These are phyloP conservation scores for Aspergillus ochraceus DNA, from an alignment of 2,329 filamentous ascomycete species.

Conservation along the genomic window DNA sequence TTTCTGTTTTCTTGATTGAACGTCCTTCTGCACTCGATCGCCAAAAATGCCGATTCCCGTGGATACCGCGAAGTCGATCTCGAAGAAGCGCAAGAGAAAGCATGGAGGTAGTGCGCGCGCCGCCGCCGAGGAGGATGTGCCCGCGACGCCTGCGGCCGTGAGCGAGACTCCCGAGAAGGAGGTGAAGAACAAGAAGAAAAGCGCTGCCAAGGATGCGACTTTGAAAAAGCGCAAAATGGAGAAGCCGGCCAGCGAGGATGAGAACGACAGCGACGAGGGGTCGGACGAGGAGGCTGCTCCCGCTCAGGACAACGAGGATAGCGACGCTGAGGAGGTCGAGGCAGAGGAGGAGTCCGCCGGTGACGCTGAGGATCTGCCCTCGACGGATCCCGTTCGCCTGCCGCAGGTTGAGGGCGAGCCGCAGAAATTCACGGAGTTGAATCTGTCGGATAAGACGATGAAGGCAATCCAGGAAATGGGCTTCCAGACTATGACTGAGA, in stretches of 20 bases:
- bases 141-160: conserved; percentile 26
- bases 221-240: conserved; percentile 42
- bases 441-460: conserved; percentile 84
- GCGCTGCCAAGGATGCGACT: conserved; percentile 26
- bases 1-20: background rate
- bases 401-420: conserved; percentile 61
- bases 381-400: conserved; percentile 51
- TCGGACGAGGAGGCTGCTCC: conserved; percentile 35
- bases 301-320: conserved; percentile 32
- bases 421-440: conserved; percentile 75
- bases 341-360: conserved; percentile 23
- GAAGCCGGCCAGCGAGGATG: conserved; percentile 37
- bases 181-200: conserved; percentile 18
- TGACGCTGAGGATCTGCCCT: conserved; percentile 52
- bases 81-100: conserved; percentile 50
- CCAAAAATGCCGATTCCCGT: conserved; percentile 36
- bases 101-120: conserved; percentile 29
- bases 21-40: background rate
- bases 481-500: conserved; percentile 93
- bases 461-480: conserved; percentile 88
- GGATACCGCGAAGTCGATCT: conserved; percentile 38
- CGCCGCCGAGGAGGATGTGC: conserved; percentile 26
- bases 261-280: conserved; percentile 29
- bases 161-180: conserved; percentile 23
- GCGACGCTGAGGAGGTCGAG: conserved; percentile 15